These are phyloP conservation scores for Epichloe sylvatica DNA, from an alignment of 2,329 filamentous ascomycete genomes.

Conservation along the genomic window DNA sequence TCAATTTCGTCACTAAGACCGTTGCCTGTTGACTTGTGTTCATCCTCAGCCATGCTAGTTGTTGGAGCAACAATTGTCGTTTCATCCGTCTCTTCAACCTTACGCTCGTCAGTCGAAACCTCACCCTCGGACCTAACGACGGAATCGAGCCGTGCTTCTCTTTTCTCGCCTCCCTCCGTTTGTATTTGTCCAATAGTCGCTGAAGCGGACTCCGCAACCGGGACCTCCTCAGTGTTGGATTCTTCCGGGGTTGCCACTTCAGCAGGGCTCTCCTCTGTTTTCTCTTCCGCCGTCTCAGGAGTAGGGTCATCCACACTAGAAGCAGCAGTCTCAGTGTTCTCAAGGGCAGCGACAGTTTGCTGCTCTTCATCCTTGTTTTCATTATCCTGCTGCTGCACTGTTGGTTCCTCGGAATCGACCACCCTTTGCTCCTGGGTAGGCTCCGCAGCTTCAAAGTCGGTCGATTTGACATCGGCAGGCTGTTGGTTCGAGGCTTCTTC, in stretches of 20 bases:
- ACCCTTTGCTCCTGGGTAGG: background rate
- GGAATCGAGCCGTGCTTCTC: background rate
- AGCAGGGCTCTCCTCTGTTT: background rate
- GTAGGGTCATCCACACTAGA: background rate
- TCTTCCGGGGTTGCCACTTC: background rate
- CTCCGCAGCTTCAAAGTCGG: background rate
- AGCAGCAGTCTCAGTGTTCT: background rate
- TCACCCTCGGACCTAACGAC: background rate
- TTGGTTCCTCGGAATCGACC: background rate
- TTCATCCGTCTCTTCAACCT: background rate
- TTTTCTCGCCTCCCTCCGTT: background rate
- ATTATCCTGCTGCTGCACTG: background rate
- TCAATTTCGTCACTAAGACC: background rate
- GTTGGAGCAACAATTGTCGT: background rate
- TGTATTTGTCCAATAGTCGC: background rate
- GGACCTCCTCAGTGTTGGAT: background rate
- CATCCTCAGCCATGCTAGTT: background rate
- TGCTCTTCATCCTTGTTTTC: background rate
- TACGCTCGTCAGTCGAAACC: background rate
- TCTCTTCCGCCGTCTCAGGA: background rate
- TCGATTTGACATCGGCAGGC: background rate
- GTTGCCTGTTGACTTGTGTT: background rate
- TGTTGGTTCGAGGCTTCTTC: background rate
- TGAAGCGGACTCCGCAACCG: background rate
- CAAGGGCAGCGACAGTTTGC: background rate